Percentiles rank a stretch among this genome's conserved stretches.
Conservation (phyloP, 2,329 filamentous ascomycete genomes). For the Fusarium robinianum region DNA sequence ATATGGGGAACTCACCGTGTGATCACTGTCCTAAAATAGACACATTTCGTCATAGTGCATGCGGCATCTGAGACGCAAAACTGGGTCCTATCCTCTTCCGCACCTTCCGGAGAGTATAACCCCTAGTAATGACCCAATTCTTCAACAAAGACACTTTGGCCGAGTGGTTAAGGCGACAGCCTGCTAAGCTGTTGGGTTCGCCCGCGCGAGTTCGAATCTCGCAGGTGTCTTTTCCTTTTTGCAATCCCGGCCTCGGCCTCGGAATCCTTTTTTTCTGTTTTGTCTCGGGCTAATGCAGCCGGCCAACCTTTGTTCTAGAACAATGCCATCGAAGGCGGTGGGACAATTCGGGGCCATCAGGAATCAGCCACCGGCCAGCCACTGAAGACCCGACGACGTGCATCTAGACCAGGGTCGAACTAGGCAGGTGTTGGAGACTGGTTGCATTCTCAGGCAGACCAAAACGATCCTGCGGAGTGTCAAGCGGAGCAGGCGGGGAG, state of each 20-base stretch:
- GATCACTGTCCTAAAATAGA: constrained; percentile 20
- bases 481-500: not conserved
- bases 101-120: no score
- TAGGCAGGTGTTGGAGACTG: not conserved
- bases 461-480: not conserved
- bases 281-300: no score
- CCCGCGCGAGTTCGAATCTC: no score
- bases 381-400: not conserved
- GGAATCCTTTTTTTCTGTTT: no score
- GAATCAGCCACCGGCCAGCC: not conserved
- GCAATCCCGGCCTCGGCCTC: no score
- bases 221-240: no score
- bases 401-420: constrained; percentile 4
- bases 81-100: no score
- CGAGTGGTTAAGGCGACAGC: no score
- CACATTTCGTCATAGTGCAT: constrained; percentile 33
- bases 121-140: no score
- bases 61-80: no score
- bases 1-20: not conserved
- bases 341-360: constrained; percentile 1
- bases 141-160: no score
- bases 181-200: no score
- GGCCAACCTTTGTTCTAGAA: constrained; percentile 32
- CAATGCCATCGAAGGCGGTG: constrained; percentile 22
- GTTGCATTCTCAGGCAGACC: not conserved